These are phyloP conservation scores for Senna siamea DNA, from an alignment of 306 rosid genomes.

Conservation along the genomic window DNA sequence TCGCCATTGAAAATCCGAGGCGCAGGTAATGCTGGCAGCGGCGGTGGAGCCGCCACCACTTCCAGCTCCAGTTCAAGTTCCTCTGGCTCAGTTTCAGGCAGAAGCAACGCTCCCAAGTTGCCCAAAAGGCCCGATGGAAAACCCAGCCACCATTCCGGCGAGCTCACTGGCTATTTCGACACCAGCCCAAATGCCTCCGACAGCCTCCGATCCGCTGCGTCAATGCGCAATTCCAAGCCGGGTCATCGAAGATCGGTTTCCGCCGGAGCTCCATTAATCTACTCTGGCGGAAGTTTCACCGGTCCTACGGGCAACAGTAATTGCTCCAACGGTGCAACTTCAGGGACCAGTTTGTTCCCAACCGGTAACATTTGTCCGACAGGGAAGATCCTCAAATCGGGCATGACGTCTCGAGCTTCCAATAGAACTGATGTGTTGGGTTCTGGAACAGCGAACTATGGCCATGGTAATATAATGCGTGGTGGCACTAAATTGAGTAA, in stretches of 20 bases:
- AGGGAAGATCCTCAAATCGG: conserved; percentile 64
- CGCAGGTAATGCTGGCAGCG: conserved; percentile 32
- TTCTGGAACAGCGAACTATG: conserved; percentile 77
- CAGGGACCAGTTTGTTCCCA: conserved; percentile 50
- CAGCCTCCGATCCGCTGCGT: conserved; percentile 52
- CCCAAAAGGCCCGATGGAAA: conserved; percentile 53
- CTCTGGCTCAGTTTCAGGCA: conserved; percentile 61
- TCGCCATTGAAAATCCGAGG: conserved; percentile 51
- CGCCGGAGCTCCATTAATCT: conserved; percentile 79
- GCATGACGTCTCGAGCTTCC: conserved; percentile 47
- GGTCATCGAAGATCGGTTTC: conserved; percentile 85
- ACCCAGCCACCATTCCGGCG: conserved; percentile 56
- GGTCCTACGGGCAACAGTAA: conserved; percentile 27
- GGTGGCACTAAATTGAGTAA: conserved; percentile 49
- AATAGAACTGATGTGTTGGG: conserved; percentile 73
- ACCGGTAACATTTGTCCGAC: conserved; percentile 79
- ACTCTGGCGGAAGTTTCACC: conserved; percentile 59
- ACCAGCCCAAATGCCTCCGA: conserved; percentile 48
- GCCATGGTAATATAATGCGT: conserved; percentile 87
- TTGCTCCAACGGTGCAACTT: conserved; percentile 38
- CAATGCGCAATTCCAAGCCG: conserved; percentile 48
- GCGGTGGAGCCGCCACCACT: conserved; percentile 31
- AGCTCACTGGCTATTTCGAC: conserved; percentile 50
- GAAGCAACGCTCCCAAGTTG: conserved; percentile 41
- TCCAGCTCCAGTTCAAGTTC: conserved; percentile 64